Conservation (phyloP, 371 early-diverging fungal genomes). For the Apophysomyces variabilis region DNA sequence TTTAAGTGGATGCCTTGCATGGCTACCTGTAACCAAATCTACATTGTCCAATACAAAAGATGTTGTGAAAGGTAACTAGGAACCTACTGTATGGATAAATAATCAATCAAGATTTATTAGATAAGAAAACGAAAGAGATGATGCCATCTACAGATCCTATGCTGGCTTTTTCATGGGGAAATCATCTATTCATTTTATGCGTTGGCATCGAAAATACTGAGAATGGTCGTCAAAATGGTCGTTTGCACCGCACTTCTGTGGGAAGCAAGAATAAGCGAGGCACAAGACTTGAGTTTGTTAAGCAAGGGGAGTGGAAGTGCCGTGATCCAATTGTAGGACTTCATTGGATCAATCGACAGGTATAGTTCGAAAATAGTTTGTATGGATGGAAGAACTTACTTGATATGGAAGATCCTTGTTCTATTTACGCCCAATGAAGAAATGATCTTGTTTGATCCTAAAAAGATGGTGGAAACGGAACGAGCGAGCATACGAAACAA, state of each 20-base stretch:
- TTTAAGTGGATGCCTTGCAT: constrained; percentile 64
- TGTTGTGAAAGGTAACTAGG: constrained; percentile 17
- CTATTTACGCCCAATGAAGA: constrained; percentile 70
- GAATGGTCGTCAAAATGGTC: constrained; percentile 11
- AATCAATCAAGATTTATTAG: not conserved
- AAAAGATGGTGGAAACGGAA: constrained; percentile 66
- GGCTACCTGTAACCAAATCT: constrained; percentile 63
- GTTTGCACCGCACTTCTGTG: constrained; percentile 5
- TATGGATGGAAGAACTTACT: not conserved
- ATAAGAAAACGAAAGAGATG: constrained; percentile 23
- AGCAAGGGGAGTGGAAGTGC: constrained; percentile 64
- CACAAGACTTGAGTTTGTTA: constrained; percentile 53
- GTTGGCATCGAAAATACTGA: constrained; percentile 39
- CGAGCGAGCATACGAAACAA: constrained; percentile 58
- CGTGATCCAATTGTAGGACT: constrained; percentile 72
- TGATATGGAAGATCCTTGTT: constrained; percentile 56
- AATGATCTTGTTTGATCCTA: constrained; percentile 72
- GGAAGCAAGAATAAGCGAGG: constrained; percentile 35
- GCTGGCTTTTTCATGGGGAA: constrained; percentile 71
- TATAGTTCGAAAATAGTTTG: constrained; percentile 28
- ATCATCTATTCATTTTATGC: constrained; percentile 60
- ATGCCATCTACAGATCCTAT: constrained; percentile 49
- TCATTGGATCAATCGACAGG: constrained; percentile 80
- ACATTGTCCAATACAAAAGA: constrained; percentile 19
- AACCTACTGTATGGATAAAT: not conserved